Evolutionary conservation across 1,284 basidiomycete species (phyloP), one percentile per base, ranked within the genome.

Genomic region (Termitomyces sp.): DNA sequence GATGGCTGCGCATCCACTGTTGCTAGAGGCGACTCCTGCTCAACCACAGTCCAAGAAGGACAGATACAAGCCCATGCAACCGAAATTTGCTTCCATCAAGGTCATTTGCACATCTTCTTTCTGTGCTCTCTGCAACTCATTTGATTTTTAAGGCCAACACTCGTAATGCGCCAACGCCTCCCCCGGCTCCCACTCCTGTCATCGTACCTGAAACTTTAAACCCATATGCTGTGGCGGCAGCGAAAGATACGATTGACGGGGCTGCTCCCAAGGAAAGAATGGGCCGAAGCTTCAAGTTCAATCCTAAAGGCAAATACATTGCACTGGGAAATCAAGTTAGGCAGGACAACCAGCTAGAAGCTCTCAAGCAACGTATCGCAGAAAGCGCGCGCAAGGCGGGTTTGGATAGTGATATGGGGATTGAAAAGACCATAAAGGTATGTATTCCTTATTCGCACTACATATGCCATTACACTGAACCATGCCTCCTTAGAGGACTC

Each of bases 21-120:
- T 95, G 21, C 78, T 94, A 56, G 89, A 91, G 52, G 80, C 77
- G 11, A 76, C 78, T 0, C 75, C 77, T 0, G 66, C 75, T 1
- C 74, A 74, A 1, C 78, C 83, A 0, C 86, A 88, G 65, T 85
- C 83, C 31, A 91, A 89, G 70, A 93, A 93, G 67, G 90, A 93
- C 65, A 75, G 88, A 54, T 96, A 95, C 72, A 95, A 93, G 67
- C 91, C 94, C 7, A 97, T 97, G 93, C 91, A 93, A 58, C 94
- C 94, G 50, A 97, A 97, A 69, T 97, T 97, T 68, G 89, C 93
- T 0, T 92, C 91, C 3, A 93, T 96, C 69, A 93, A 88, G 74
- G 88, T 84, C 11, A 43, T 31, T 21, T 21, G 14, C n/a, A 10
- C 56, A 21, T 54, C 18, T 33, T 21, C 46, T 38, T 54, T 30